Conservation (phyloP, 768 basidiomycete genomes). For the Tephrocybe sp. region DNA sequence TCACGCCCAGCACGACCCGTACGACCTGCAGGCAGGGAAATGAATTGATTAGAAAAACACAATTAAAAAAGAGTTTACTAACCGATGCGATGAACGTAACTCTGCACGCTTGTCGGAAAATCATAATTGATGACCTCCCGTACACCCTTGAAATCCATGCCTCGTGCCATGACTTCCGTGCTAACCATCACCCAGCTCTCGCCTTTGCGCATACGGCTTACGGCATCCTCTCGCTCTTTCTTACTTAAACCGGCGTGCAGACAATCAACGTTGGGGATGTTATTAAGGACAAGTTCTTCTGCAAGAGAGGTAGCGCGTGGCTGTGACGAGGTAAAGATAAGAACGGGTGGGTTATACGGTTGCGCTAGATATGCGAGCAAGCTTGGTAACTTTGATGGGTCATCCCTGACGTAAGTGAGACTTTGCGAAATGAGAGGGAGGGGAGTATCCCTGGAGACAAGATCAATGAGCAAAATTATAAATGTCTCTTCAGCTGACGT, state of each 20-base stretch:
- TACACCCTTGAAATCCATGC: conserved; percentile 97
- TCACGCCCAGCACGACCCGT: conserved; percentile 92
- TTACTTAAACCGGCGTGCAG: conserved; percentile 89
- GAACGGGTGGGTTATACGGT: conserved; percentile 85
- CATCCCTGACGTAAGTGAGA: conserved; percentile 88
- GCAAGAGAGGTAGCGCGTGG: conserved; percentile 77
- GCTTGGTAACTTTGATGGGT: conserved; percentile 91
- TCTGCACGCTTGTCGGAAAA: conserved; percentile 93
- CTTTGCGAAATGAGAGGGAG: conserved; percentile 87
- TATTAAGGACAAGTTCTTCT: conserved; percentile 77
- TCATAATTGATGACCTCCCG: conserved; percentile 95
- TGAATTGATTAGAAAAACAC: not conserved
- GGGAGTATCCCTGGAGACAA: conserved; percentile 75
- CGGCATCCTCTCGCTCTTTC: conserved; percentile 83
- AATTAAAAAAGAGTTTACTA: not conserved
- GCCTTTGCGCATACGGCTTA: conserved; percentile 82
- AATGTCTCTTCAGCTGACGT: conserved; percentile 26
- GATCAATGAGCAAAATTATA: conserved; percentile 3
- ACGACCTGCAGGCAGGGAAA: conserved; percentile 53
- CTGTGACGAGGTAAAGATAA: conserved; percentile 91
- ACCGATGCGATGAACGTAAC: conserved; percentile 96
- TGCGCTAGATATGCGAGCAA: conserved; percentile 75
- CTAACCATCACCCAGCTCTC: conserved; percentile 94
- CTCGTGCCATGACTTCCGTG: conserved; percentile 96
- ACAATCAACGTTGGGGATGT: conserved; percentile 79